Percentiles rank a stretch among this genome's conserved stretches.
Conservation (phyloP, 768 basidiomycete genomes). For the Leccinellum luteum region DNA sequence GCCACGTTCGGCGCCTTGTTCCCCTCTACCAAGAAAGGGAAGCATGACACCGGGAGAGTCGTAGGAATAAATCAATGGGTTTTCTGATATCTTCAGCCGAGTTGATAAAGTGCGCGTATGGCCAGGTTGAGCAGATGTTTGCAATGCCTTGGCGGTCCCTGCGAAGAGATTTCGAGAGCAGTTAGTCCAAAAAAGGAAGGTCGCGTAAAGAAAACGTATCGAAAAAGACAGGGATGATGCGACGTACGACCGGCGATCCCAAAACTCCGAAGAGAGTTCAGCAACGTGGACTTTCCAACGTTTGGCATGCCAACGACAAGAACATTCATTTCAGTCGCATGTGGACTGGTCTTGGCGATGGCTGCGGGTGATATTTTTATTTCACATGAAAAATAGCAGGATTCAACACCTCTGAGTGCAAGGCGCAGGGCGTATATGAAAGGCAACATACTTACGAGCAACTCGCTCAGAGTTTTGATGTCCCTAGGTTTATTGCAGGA, state of each 20-base stretch:
- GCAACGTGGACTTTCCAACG: conserved; percentile 92
- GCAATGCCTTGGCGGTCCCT: conserved; percentile 86
- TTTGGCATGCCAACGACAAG: conserved; percentile 99
- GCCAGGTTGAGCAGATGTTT: conserved; percentile 87
- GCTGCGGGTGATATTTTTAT: conserved; percentile 38
- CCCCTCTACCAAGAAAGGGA: conserved; percentile 86
- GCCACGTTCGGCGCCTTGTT: conserved; percentile 84
- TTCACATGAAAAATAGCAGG: background rate
- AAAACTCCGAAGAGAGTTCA: conserved; percentile 85
- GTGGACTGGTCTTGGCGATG: conserved; percentile 65
- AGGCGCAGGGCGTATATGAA: background rate
- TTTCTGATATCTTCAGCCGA: conserved; percentile 76
- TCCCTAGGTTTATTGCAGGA: conserved; percentile 68
- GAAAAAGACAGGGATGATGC: conserved; percentile 2
- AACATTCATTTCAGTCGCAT: conserved; percentile 78
- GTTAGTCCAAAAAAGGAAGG: conserved; percentile 4
- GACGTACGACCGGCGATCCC: conserved; percentile 84
- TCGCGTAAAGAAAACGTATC: background rate
- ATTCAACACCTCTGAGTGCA: background rate
- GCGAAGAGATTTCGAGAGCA: conserved; percentile 3
- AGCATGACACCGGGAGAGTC: conserved; percentile 98
- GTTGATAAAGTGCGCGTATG: conserved; percentile 88
- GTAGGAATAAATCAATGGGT: conserved; percentile 87
- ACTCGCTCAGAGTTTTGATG: conserved; percentile 59
- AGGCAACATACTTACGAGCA: conserved; percentile 68